Base-by-base conservation (phyloP, 164 flowering plant genomes). In the Vitis amurensis region DNA sequence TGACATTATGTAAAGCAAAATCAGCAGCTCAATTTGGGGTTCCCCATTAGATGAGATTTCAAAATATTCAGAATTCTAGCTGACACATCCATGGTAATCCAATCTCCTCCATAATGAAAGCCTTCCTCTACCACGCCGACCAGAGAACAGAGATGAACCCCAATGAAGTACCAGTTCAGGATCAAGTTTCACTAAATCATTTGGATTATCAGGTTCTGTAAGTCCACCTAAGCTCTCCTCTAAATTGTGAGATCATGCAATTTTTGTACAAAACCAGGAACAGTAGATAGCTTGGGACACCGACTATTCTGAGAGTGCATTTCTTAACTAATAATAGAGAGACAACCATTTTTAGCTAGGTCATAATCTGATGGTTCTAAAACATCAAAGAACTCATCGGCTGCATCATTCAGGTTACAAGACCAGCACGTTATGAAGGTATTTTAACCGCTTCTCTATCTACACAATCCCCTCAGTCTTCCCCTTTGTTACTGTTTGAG, bases 171-270 rank as follows among this genome's bases (percentile, higher is more conserved):
- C 91, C 49, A 90, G 65, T n/a, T 85, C 86, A 27, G 90, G 70
- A 68, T 92, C 99, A 31, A 92, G 83, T 59, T 95, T 95, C 52
- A 95, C 87, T 27, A 95, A 88, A 71, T 91, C 89, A 69, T 71
- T 91, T 27, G 78, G 86, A 70, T 95, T 92, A 69, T 91, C 81
- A 16, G 78, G 80, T 79, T 95, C 99, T 4, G 98, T 90, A 76
- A 92, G 92, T 74, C 97, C 19, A 17, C 83, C 98, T 87, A 19
- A 19, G 23, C 23, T 19, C 23, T 19, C 23, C 23, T 19, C 1
- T 19, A 19, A 19, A 19, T 81, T 53, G 83, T 75, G 51, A 79
- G 75, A 16, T 77, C 87, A 17, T 83, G 84, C 58, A 83, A 61
- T 30, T 79, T 83, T 74, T 77, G 81, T 55, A 78, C 84, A 6